Base-by-base conservation (phyloP, 352 stramenopile genomes). In the Globisporangium orthogonon region DNA sequence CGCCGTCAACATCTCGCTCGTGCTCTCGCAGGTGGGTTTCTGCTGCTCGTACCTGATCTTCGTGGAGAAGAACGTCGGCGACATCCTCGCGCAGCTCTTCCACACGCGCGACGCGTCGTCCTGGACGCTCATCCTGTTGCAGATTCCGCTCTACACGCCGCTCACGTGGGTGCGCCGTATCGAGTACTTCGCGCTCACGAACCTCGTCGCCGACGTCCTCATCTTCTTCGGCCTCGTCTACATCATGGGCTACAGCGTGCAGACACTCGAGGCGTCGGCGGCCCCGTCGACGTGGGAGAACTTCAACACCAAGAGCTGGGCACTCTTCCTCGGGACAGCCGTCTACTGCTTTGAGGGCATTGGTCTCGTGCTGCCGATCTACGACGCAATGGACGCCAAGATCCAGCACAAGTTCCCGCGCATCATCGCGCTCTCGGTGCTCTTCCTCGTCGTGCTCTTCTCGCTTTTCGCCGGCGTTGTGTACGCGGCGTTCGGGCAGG, bases 31-130 rank as follows among this genome's bases (percentile, higher is more conserved):
- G 51, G 61, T 79, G 48, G 78, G 78, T 10, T 88, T 88, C 64
- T 88, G 78, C 61, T 88, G 78, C 59, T 86, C 78, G 58, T 88
- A 88, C 58, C 65, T 86, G 35, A 88, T 88, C 48, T 88, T 88
- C 54, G 78, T 88, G 50, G 75, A 84, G 56, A 73, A 81, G 61
- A 88, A 88, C 58, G 75, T 88, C 18, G 73, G 70, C 30, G 71
- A 85, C 45, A 73, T 88, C 40, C 67, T 88, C 52, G 65, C 73
- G 47, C 74, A 78, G 40, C 63, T 70, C 0, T 83, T 88, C 39
- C 62, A 71, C 31, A 66, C 71, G 30, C 53, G 73, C 31, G 61
- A 67, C 45, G 78, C 73, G 10, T 79, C 68, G 29, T 78, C 72
- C 29, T 71, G 75, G 67, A 79, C 66, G 53, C 68, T 88, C 17